phyloP scores from a whole-genome alignment of 805 yeast genomes.

The Candida nonsorbophila region DNA sequence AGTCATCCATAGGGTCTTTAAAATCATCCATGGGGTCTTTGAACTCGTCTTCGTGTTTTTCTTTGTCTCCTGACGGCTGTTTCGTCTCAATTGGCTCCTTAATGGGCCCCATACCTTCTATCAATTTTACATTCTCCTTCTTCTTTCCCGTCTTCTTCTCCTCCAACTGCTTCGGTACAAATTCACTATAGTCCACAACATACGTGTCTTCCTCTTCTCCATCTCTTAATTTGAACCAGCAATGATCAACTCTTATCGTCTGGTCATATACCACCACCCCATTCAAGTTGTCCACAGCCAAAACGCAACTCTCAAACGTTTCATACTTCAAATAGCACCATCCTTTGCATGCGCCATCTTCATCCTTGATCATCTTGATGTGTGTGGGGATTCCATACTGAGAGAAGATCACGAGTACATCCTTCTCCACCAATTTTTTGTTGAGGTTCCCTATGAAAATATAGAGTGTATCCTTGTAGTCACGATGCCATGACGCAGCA shows the following conservation, averaged over 20 bases:
- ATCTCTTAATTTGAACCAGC: constrained; percentile 50
- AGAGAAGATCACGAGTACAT: constrained; percentile 71
- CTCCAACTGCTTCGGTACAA: constrained; percentile 9
- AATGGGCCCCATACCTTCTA: not conserved
- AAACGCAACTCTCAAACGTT: constrained; percentile 69
- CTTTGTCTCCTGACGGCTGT: constrained; percentile 3
- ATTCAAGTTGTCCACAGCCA: constrained; percentile 87
- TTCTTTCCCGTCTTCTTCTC: not conserved
- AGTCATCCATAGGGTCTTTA: constrained; percentile 18
- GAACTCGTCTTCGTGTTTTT: constrained; percentile 21
- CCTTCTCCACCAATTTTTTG: constrained; percentile 62
- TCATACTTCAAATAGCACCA: constrained; percentile 82
- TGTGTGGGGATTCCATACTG: constrained; percentile 88
- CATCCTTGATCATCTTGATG: constrained; percentile 51
- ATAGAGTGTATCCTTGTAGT: constrained; percentile 71
- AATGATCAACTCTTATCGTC: constrained; percentile 62
- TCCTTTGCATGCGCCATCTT: constrained; percentile 56
- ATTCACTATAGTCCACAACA: constrained; percentile 18
- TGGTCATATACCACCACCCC: constrained; percentile 55
- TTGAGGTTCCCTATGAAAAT: constrained; percentile 75
- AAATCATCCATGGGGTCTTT: constrained; percentile 27
- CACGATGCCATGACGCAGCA: constrained; percentile 85
- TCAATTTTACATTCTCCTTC: not conserved
- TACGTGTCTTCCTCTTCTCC: constrained; percentile 46
- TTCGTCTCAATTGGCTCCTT: constrained; percentile 2